A percentile compares a stretch with the other conserved stretches of the same genome.
These are phyloP conservation scores for Infundibulicybe gibba DNA, from an alignment of 768 basidiomycete genomes.

Conservation along the genomic window DNA sequence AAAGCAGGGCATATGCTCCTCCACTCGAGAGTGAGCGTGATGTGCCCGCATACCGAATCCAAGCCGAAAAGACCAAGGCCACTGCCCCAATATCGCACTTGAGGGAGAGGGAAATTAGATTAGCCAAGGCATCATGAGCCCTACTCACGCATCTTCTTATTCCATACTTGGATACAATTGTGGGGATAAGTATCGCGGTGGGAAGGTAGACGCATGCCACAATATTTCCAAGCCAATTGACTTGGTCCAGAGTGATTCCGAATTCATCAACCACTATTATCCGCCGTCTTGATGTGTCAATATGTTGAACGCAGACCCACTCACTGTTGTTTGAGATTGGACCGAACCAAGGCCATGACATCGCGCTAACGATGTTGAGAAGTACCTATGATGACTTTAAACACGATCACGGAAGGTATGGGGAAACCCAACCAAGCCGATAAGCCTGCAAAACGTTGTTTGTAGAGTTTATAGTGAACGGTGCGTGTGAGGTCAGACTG, in stretches of 20 bases:
- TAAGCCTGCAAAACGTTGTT: constrained; percentile 61
- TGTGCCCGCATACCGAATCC: constrained; percentile 78
- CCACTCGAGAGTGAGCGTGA: constrained; percentile 42
- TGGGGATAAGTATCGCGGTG: constrained; percentile 54
- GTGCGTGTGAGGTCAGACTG: no score
- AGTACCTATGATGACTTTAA: constrained; percentile 38
- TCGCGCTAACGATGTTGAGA: constrained; percentile 58
- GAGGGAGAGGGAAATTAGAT: not conserved
- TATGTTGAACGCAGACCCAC: constrained; percentile 6
- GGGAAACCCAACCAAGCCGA: constrained; percentile 50
- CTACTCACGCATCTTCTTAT: constrained; percentile 56
- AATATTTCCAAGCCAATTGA: constrained; percentile 81
- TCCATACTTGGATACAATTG: constrained; percentile 54
- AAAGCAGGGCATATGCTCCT: constrained; percentile 61
- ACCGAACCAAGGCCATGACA: constrained; percentile 83
- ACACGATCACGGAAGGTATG: not conserved
- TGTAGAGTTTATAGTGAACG: constrained; percentile 60
- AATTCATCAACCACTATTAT: constrained; percentile 57
- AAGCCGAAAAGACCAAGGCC: constrained; percentile 57
- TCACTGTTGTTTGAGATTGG: constrained; percentile 71
- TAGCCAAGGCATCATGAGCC: not conserved
- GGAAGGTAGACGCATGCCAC: constrained; percentile 62
- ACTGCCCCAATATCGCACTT: constrained; percentile 62
- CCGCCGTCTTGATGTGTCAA: not conserved
- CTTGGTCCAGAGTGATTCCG: constrained; percentile 61